These are phyloP conservation scores for Epithele typhae DNA, from an alignment of 768 basidiomycete species.

Conservation along the genomic window DNA sequence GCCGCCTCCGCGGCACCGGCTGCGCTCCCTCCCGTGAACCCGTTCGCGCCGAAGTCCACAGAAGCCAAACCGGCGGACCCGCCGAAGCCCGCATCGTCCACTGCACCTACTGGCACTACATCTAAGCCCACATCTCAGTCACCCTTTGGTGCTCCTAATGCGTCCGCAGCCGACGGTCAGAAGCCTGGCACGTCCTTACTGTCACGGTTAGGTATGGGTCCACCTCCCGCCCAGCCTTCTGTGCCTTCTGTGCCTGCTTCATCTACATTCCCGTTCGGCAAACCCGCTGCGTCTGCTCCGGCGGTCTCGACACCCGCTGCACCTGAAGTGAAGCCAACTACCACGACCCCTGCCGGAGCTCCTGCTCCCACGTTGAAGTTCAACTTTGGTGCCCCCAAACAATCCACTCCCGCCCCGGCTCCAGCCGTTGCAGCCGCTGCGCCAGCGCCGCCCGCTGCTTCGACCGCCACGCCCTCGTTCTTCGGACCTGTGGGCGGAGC, in stretches of 20 bases:
- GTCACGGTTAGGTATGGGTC: constrained; percentile 14
- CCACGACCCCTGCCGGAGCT: not conserved
- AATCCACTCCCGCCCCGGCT: too few relatives aligned
- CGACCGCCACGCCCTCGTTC: too few relatives aligned
- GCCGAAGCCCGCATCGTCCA: constrained; percentile 8
- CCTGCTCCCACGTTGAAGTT: constrained; percentile 10
- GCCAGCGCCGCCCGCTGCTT: too few relatives aligned
- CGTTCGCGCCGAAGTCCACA: constrained; percentile 8
- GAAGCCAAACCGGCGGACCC: constrained; percentile 1
- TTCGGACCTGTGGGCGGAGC: too few relatives aligned
- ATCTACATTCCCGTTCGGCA: constrained; percentile 4
- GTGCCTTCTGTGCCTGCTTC: too few relatives aligned
- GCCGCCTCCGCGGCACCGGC: constrained; percentile 2
- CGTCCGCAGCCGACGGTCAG: not conserved
- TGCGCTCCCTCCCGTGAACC: constrained; percentile 4
- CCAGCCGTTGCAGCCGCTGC: too few relatives aligned
- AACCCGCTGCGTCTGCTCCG: not conserved
- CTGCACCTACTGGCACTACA: not conserved
- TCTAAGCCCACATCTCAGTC: too few relatives aligned
- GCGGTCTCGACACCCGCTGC: not conserved
- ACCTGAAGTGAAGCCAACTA: not conserved
- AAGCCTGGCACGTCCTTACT: constrained; percentile 9
- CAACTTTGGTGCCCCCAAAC: constrained; percentile 13
- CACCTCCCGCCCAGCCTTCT: constrained; percentile 2
- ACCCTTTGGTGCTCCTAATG: too few relatives aligned